Evolutionary conservation across 169 alveolate genomes (phyloP).

Genomic region (Eimeria necatrix): DNA sequence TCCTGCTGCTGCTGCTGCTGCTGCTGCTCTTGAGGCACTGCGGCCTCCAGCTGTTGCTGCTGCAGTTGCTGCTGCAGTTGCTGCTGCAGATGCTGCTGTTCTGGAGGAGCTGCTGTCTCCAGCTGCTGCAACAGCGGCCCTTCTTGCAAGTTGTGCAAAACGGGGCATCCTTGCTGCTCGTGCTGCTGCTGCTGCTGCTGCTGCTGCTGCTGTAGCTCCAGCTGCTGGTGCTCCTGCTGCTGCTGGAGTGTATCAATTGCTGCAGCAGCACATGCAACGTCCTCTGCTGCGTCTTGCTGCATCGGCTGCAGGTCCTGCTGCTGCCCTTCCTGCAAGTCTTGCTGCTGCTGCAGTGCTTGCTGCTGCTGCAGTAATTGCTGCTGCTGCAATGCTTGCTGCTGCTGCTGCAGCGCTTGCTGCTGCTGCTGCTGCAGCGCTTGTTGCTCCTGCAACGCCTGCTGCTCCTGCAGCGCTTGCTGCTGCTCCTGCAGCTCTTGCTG

Average conservation of each 20-base stretch:
- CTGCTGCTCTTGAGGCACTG: neutral
- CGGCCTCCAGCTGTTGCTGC: neutral
- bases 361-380: neutral
- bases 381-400: slow-evolving; percentile 13
- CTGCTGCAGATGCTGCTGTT: slow-evolving; percentile 24
- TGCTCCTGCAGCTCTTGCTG: slow-evolving; percentile 10
- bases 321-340: neutral
- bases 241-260: neutral
- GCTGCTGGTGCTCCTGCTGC: neutral
- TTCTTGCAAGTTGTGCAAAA: neutral
- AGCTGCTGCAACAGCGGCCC: neutral
- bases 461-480: slow-evolving; percentile 10
- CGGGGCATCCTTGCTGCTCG: neutral
- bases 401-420: slow-evolving; percentile 5
- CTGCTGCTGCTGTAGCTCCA: neutral
- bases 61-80: neutral
- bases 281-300: neutral
- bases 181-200: neutral
- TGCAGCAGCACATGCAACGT: no score
- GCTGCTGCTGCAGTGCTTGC: neutral
- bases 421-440: neutral
- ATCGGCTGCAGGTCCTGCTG: neutral
- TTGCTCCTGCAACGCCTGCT: slow-evolving; percentile 16
- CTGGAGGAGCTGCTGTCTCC: neutral
- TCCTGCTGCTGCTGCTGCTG: slow-evolving; percentile 22